phyloP scores from a whole-genome alignment of 495 filamentous ascomycete genomes.

The Elasticomyces elasticus region DNA sequence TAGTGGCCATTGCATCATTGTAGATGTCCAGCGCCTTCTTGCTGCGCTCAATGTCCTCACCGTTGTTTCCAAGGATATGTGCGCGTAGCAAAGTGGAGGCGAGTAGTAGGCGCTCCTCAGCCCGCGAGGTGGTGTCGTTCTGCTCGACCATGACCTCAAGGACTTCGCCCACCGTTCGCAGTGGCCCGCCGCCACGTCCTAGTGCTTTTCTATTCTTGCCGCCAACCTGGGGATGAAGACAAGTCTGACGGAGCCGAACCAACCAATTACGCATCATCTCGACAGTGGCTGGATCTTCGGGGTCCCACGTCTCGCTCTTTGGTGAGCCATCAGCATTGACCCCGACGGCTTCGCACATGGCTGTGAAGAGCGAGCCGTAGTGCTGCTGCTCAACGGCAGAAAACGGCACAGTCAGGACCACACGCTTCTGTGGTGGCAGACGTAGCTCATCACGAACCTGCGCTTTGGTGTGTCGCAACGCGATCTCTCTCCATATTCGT shows the following conservation, averaged over 20 bases:
- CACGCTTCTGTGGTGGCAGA: slow-evolving; percentile 67
- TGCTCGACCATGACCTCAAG: slow-evolving; percentile 83
- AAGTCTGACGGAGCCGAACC: slow-evolving; percentile 64
- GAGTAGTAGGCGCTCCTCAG: slow-evolving; percentile 58
- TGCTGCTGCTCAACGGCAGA: slow-evolving; percentile 79
- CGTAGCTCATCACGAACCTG: slow-evolving; percentile 60
- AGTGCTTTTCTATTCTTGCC: slow-evolving; percentile 57
- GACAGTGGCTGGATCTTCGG: slow-evolving; percentile 44
- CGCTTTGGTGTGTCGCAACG: slow-evolving; percentile 79
- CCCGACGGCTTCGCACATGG: slow-evolving; percentile 61
- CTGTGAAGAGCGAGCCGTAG: slow-evolving; percentile 59
- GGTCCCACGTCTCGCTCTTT: slow-evolving; percentile 49
- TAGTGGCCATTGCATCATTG: slow-evolving; percentile 47
- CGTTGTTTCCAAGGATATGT: slow-evolving; percentile 62
- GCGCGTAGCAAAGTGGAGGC: slow-evolving; percentile 53
- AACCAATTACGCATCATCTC: slow-evolving; percentile 65
- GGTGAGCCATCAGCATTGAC: slow-evolving; percentile 56
- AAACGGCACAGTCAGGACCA: slow-evolving; percentile 84
- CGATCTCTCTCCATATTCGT: slow-evolving; percentile 54
- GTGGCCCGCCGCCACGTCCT: slow-evolving; percentile 50
- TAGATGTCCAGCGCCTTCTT: slow-evolving; percentile 58
- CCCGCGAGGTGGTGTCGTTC: slow-evolving; percentile 50
- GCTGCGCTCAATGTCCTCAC: slow-evolving; percentile 31
- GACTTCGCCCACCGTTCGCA: slow-evolving; percentile 75
- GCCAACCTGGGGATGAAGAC: slow-evolving; percentile 74